A percentile compares a stretch with the other conserved stretches of the same genome.
Evolutionary conservation across 2,329 filamentous ascomycete species (phyloP).

Genomic region (Phyllachora maydis): DNA sequence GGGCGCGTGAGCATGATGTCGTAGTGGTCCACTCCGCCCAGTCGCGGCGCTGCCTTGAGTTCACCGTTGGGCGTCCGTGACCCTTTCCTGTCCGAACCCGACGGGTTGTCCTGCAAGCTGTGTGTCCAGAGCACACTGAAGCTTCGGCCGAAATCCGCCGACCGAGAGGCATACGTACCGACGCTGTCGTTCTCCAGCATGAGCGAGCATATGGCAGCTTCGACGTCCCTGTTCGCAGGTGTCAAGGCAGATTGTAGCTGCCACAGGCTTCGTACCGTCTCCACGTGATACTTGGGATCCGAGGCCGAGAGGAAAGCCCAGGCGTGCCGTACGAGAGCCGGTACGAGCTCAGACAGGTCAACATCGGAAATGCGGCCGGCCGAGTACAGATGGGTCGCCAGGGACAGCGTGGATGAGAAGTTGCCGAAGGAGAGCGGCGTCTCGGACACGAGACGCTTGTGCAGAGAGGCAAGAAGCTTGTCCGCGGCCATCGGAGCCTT

Average conservation of each 20-base stretch:
- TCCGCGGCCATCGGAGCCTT: conserved; percentile 22
- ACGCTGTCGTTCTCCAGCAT: conserved; percentile 35
- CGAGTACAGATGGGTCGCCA: conserved; percentile 34
- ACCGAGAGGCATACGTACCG: conserved; percentile 22
- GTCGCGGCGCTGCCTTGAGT: conserved; percentile 15
- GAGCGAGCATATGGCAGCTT: conserved; percentile 53
- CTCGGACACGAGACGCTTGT: conserved; percentile 19
- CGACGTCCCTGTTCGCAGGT: conserved; percentile 48
- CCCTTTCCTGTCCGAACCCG: conserved; percentile 22
- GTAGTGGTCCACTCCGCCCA: conserved; percentile 38
- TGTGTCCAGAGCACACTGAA: conserved; percentile 75
- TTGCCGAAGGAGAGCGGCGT: conserved; percentile 24
- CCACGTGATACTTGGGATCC: conserved; percentile 83
- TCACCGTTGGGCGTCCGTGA: conserved; percentile 20
- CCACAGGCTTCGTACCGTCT: conserved; percentile 74
- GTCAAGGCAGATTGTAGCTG: conserved; percentile 58
- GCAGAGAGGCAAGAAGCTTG: conserved; percentile 27
- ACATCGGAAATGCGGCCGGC: conserved; percentile 25
- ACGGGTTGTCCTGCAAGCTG: conserved; percentile 38
- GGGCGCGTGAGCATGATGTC: conserved; percentile 63
- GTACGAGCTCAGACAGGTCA: conserved; percentile 42
- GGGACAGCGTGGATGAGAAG: conserved; percentile 36
- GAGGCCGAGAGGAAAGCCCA: conserved; percentile 71
- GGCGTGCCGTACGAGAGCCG: conserved; percentile 46
- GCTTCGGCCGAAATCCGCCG: conserved; percentile 41